Percentiles rank a stretch among this genome's conserved stretches.
Conservation (phyloP, 75 land plant species). For the Ceratopteris richardii region DNA sequence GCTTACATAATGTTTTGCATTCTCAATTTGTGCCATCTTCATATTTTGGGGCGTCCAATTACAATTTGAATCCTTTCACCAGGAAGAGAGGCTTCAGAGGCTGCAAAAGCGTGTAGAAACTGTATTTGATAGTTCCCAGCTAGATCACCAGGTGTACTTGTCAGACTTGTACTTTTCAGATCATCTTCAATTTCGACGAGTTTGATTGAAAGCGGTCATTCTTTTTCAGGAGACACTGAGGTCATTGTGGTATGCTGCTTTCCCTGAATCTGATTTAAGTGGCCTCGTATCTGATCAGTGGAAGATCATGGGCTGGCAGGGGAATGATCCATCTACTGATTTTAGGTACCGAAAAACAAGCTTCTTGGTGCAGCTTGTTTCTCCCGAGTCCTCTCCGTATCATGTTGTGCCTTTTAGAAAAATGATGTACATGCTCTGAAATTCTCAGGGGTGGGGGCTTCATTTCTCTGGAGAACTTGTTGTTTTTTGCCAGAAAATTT, state of each 20-base stretch:
- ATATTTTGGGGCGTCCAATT: too few relatives aligned
- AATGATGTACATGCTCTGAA: too few relatives aligned
- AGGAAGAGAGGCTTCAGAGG: conserved; percentile 70
- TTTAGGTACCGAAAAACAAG: conserved; percentile 36
- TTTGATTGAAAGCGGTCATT: background rate
- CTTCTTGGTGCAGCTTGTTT: background rate
- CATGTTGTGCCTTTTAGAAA: background rate
- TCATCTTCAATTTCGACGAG: background rate
- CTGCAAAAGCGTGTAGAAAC: conserved; percentile 61
- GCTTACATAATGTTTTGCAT: too few relatives aligned
- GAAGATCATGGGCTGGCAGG: conserved; percentile 98
- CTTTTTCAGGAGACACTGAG: conserved; percentile 55
- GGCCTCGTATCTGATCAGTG: conserved; percentile 71
- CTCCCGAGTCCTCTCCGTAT: background rate
- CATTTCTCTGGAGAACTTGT: conserved; percentile 85
- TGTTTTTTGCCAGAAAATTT: conserved; percentile 73
- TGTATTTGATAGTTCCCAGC: conserved; percentile 68
- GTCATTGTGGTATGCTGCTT: conserved; percentile 66
- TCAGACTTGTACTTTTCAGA: background rate
- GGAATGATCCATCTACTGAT: conserved; percentile 83
- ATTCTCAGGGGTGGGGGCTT: conserved; percentile 87
- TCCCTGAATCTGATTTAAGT: conserved; percentile 52
- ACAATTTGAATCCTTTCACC: background rate
- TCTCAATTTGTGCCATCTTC: too few relatives aligned
- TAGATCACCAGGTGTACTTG: conserved; percentile 59